Evolutionary conservation across 768 basidiomycete genomes (phyloP), one percentile per base, ranked within the genome.

Genomic region (Hericium erinaceus): DNA sequence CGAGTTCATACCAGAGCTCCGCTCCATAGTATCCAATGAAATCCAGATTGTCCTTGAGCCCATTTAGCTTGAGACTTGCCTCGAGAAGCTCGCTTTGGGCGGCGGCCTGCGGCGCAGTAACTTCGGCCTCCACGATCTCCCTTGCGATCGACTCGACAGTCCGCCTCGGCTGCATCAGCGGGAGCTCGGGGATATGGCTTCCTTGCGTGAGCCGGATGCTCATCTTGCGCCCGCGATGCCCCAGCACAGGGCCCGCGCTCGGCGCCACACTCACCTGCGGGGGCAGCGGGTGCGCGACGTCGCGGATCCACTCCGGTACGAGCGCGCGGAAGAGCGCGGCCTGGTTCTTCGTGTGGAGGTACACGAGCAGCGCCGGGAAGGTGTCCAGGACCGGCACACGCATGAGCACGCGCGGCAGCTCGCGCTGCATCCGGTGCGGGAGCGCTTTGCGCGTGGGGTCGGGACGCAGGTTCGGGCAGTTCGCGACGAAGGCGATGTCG

Each of bases 261-360:
- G 39, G 22, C 13, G 18, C 39, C 11, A 18, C 38, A 15, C 13
- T n/a, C 18, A 18, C 16, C 3, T 9, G 9, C 38, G n/a, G n/a
- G 6, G 28, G 24, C 12, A 41, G 13, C 18, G 39, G 40, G 26
- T 55, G 54, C 20, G 24, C 12, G 52, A 54, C 24, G 52, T 54
- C 52, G 33, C 52, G 52, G 24, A 55, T 6, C 54, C 54, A 55
- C 54, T 55, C 54, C 40, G 54, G 39, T 10, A 55, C 40, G 8
- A 41, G 44, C 40, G 54, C 39, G 22, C 44, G 39, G 54, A 55
- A 55, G 10, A 55, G 54, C 33, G 54, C 44, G 7, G 39, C 44
- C 15, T 44, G 54, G 20, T 48, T 55, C 20, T 48, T 41, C 15
- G 39, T 55, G 15, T 55, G 54, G 16, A 55, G 39, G 13, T 55